A percentile compares a stretch with the other conserved stretches of the same genome.
Evolutionary conservation across 768 basidiomycete genomes (phyloP).

Genomic region (Lactarius evosmus): DNA sequence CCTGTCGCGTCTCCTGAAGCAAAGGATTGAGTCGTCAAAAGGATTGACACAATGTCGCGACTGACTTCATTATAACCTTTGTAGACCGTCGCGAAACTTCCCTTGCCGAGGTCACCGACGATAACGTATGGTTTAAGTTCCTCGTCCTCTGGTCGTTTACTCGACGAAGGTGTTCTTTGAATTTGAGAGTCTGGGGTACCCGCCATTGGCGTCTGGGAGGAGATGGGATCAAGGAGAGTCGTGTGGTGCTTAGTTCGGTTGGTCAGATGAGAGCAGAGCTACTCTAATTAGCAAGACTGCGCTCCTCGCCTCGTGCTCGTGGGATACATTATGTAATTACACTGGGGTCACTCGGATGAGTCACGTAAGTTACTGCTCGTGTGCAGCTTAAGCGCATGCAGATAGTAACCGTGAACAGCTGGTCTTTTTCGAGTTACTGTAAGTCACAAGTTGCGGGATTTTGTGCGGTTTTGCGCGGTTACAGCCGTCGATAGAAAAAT

Average conservation of each 20-base stretch:
- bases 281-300: not conserved
- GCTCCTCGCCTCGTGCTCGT: not conserved
- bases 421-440: too few species aligned
- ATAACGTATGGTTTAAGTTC: slow-evolving; percentile 77
- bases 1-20: slow-evolving; percentile 64
- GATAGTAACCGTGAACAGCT: too few species aligned
- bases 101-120: slow-evolving; percentile 75
- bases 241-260: slow-evolving; percentile 1
- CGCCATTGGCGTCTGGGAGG: slow-evolving; percentile 10
- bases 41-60: slow-evolving; percentile 2
- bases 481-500: too few species aligned
- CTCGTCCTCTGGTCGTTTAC: slow-evolving; percentile 50
- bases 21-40: slow-evolving; percentile 3
- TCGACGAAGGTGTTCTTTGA: slow-evolving; percentile 13
- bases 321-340: not conserved
- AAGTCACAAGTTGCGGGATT: too few species aligned
- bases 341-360: too few species aligned
- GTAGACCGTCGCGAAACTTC: slow-evolving; percentile 95
- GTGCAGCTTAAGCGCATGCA: too few species aligned
- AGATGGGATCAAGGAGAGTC: not conserved
- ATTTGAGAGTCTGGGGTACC: slow-evolving; percentile 7
- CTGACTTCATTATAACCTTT: slow-evolving; percentile 88
- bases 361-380: too few species aligned
- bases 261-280: slow-evolving; percentile 1
- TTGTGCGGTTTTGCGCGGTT: too few species aligned